Percentiles rank a stretch among this genome's conserved stretches.
Conservation (phyloP, 2,329 filamentous ascomycete genomes). For the Claviceps africana region DNA sequence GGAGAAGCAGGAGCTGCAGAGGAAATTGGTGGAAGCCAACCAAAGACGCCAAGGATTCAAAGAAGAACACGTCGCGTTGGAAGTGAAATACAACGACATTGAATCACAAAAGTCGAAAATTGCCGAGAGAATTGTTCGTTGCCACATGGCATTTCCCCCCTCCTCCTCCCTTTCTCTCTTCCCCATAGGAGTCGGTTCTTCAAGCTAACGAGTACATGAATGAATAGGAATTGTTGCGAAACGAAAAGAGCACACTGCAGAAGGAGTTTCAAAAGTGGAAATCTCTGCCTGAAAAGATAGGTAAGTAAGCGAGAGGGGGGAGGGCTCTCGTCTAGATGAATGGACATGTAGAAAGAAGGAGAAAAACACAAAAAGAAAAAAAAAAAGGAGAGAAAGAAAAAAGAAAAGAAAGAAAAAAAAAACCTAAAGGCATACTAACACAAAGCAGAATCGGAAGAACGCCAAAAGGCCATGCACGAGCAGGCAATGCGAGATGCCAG, state of each 20-base stretch:
- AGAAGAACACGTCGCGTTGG: conserved; percentile 19
- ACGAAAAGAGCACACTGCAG: conserved; percentile 55
- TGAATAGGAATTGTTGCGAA: conserved; percentile 32
- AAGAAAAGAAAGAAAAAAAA: too few relatives aligned
- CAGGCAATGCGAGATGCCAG: conserved; percentile 19
- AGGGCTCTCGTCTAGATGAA: not conserved
- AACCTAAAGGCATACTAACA: conserved; percentile 9
- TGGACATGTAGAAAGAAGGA: too few relatives aligned
- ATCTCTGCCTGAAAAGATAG: conserved; percentile 56
- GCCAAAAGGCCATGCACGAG: conserved; percentile 16
- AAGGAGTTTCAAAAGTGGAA: conserved; percentile 49
- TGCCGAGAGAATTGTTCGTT: conserved; percentile 22
- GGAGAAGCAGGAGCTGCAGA: conserved; percentile 47
- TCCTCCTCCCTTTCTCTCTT: not conserved
- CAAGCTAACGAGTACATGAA: conserved; percentile 6
- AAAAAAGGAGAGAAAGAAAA: too few relatives aligned
- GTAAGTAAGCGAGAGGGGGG: conserved; percentile 29
- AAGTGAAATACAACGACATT: conserved; percentile 26
- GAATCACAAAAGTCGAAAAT: conserved; percentile 29
- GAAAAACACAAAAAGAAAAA: too few relatives aligned
- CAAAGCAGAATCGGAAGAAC: conserved; percentile 22
- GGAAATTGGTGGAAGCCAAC: conserved; percentile 31
- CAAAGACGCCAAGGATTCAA: conserved; percentile 22
- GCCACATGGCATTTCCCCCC: not conserved
- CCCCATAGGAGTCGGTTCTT: conserved; percentile 5